Conservation (phyloP, 805 yeast genomes). For the Pichia kluyveri region DNA sequence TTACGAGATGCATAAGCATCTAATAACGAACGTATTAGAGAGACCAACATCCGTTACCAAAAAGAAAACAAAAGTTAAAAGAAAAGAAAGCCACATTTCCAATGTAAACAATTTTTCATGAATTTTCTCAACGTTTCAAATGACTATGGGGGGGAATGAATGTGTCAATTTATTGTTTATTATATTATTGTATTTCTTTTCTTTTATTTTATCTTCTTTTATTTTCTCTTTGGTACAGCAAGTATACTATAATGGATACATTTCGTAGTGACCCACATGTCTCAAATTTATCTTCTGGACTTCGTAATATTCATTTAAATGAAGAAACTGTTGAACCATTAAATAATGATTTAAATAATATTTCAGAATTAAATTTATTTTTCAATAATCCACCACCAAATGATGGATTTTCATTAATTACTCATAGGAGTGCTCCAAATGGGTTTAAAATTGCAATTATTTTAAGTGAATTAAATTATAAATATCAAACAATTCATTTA, state of each 20-base stretch:
- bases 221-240: too few species aligned
- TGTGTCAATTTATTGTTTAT: too few species aligned
- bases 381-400: slow-evolving; percentile 58
- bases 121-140: too few species aligned
- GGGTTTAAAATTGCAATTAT: slow-evolving; percentile 94
- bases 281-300: not conserved
- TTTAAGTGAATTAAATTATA: slow-evolving; percentile 70
- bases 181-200: too few species aligned
- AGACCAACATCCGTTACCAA: not conserved
- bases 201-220: too few species aligned
- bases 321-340: slow-evolving; percentile 4
- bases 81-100: too few species aligned
- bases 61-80: too few species aligned
- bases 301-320: slow-evolving; percentile 11
- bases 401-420: slow-evolving; percentile 76
- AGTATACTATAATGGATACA: not conserved
- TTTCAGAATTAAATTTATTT: slow-evolving; percentile 56
- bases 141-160: too few species aligned
- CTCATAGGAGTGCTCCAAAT: slow-evolving; percentile 85
- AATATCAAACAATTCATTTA: slow-evolving; percentile 71
- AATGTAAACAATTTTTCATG: too few species aligned
- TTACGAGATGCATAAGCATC: not conserved
- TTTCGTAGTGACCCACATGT: not conserved
- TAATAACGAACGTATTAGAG: not conserved
- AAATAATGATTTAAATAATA: not conserved